Evolutionary conservation across 2,329 filamentous ascomycete genomes (phyloP).

Genomic region (Fusarium sp.): DNA sequence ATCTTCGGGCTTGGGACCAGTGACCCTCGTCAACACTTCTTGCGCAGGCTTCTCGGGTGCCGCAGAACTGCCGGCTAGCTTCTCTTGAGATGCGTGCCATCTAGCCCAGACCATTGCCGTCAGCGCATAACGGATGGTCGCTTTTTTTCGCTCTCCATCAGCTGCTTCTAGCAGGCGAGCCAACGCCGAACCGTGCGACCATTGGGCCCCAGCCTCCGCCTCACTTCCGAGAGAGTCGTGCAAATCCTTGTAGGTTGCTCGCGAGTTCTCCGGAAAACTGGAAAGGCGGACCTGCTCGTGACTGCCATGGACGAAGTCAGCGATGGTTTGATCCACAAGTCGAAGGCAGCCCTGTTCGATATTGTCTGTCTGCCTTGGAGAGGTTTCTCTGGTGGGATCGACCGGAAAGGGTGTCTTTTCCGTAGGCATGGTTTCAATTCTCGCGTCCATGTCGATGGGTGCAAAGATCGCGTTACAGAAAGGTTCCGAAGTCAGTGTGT

Average conservation of each 20-base stretch:
- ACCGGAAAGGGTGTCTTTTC: background rate
- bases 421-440: background rate
- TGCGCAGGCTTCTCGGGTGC: background rate
- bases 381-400: background rate
- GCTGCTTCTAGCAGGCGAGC: background rate
- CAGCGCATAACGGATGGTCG: background rate
- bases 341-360: background rate
- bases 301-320: background rate
- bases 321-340: background rate
- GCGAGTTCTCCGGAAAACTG: background rate
- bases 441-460: background rate
- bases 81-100: background rate
- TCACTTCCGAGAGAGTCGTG: background rate
- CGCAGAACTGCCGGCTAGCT: background rate
- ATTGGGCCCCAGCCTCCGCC: background rate
- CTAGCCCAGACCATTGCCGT: background rate
- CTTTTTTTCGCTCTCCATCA: background rate
- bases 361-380: background rate
- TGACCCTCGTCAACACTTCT: background rate
- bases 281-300: background rate
- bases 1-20: conserved; percentile 3
- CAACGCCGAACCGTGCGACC: background rate
- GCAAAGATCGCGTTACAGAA: background rate
- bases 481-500: background rate
- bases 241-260: background rate